Evolutionary conservation across 495 filamentous ascomycete genomes (phyloP).

Genomic region (Penicillium turbatum): DNA sequence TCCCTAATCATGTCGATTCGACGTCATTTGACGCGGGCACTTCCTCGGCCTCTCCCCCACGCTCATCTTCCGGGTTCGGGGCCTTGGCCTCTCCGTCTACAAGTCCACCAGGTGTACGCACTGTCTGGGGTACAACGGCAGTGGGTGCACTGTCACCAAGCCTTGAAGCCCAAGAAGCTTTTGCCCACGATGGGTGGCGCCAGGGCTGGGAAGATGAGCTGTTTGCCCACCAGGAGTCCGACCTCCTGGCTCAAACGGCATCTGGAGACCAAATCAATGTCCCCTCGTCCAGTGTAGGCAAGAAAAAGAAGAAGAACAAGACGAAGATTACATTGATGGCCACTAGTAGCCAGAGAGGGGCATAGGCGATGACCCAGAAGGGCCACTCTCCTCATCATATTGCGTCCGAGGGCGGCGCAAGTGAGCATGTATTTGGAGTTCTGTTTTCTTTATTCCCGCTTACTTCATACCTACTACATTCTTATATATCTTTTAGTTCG

Average conservation of each 20-base stretch:
- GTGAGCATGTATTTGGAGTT: background rate
- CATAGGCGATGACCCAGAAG: constrained; percentile 32
- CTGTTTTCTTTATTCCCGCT: background rate
- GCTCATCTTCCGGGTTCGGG: constrained; percentile 52
- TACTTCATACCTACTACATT: background rate
- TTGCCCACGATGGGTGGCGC: constrained; percentile 72
- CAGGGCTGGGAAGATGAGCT: constrained; percentile 71
- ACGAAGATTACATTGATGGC: constrained; percentile 93
- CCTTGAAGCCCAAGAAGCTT: constrained; percentile 29
- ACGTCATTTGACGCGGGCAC: constrained; percentile 39
- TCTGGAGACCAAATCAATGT: constrained; percentile 24
- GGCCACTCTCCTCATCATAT: background rate
- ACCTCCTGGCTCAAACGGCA: constrained; percentile 35
- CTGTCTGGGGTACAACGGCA: constrained; percentile 81
- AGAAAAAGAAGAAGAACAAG: constrained; percentile 86
- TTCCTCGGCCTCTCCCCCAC: constrained; percentile 58
- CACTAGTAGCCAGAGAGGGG: constrained; percentile 67
- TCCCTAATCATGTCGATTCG: constrained; percentile 45
- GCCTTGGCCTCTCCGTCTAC: constrained; percentile 69
- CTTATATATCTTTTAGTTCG: background rate
- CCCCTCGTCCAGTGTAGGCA: constrained; percentile 30
- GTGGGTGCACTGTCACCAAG: constrained; percentile 51
- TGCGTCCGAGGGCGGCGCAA: background rate
- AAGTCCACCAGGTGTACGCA: constrained; percentile 68
- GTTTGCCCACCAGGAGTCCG: constrained; percentile 45